These are phyloP conservation scores for Colletotrichum tanaceti DNA, from an alignment of 2,329 filamentous ascomycete species.

Conservation along the genomic window DNA sequence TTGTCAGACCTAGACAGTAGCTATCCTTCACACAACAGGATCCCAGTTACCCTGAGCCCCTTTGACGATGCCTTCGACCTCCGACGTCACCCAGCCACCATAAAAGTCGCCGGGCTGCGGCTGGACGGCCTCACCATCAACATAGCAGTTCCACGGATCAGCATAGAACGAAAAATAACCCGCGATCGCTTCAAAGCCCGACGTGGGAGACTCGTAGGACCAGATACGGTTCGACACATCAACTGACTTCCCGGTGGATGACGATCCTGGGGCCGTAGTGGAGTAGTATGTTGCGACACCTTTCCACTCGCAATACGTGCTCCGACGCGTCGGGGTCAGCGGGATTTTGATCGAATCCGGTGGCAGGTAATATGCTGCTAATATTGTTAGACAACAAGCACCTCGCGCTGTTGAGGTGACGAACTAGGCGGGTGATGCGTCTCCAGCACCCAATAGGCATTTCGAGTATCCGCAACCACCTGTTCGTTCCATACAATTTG, in stretches of 20 bases:
- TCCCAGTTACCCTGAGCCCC: slow-evolving; percentile 55
- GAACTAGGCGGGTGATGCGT: slow-evolving; percentile 71
- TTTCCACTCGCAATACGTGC: slow-evolving; percentile 70
- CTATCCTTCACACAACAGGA: slow-evolving; percentile 46
- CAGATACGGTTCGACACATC: slow-evolving; percentile 64
- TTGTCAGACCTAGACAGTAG: too few species aligned
- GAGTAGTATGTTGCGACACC: slow-evolving; percentile 69
- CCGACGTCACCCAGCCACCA: slow-evolving; percentile 72
- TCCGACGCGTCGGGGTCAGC: slow-evolving; percentile 57
- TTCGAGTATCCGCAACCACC: slow-evolving; percentile 67
- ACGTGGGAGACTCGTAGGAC: slow-evolving; percentile 67
- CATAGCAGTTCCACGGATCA: slow-evolving; percentile 71
- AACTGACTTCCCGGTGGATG: slow-evolving; percentile 46
- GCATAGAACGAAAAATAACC: slow-evolving; percentile 70
- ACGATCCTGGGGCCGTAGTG: slow-evolving; percentile 54
- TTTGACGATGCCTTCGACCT: slow-evolving; percentile 66
- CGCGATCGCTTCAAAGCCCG: slow-evolving; percentile 63
- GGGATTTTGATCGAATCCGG: slow-evolving; percentile 60
- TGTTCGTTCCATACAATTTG: slow-evolving; percentile 66
- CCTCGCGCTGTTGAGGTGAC: slow-evolving; percentile 41
- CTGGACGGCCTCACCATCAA: slow-evolving; percentile 69
- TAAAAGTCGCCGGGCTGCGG: slow-evolving; percentile 72
- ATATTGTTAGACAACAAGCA: slow-evolving; percentile 1
- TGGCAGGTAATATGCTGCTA: slow-evolving; percentile 69
- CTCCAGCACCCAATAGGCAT: slow-evolving; percentile 72